Conservation (phyloP, 805 yeast genomes). For the Metschnikowia aberdeeniae region DNA sequence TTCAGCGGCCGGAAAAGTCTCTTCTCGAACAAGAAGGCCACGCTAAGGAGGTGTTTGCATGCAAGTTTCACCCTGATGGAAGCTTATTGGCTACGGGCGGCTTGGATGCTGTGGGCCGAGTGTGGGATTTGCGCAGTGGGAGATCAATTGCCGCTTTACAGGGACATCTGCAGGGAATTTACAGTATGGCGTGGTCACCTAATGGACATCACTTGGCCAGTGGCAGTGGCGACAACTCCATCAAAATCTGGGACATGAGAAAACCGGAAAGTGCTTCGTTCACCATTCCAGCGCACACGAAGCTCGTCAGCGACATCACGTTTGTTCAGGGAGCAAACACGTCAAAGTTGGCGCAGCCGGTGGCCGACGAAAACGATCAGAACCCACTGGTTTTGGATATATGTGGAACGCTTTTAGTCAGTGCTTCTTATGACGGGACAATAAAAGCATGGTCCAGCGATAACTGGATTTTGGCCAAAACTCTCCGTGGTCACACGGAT, state of each 20-base stretch:
- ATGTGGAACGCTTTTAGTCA: slow-evolving; percentile 48
- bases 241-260: slow-evolving; percentile 86
- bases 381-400: slow-evolving; percentile 27
- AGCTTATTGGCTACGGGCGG: slow-evolving; percentile 74
- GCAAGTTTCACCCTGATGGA: slow-evolving; percentile 73
- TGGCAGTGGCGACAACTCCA: slow-evolving; percentile 77
- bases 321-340: slow-evolving; percentile 35
- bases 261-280: slow-evolving; percentile 28
- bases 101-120: slow-evolving; percentile 61
- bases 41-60: slow-evolving; percentile 59
- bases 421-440: slow-evolving; percentile 69
- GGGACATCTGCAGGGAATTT: slow-evolving; percentile 71
- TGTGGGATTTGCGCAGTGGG: slow-evolving; percentile 90
- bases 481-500: slow-evolving; percentile 55
- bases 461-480: slow-evolving; percentile 57
- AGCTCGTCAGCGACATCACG: slow-evolving; percentile 61
- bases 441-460: slow-evolving; percentile 61
- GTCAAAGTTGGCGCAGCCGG: slow-evolving; percentile 16
- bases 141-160: slow-evolving; percentile 51
- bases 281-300: slow-evolving; percentile 71
- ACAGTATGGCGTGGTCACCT: slow-evolving; percentile 67
- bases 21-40: slow-evolving; percentile 83
- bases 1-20: slow-evolving; percentile 35
- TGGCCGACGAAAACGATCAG: slow-evolving; percentile 27
- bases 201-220: slow-evolving; percentile 76